Base-by-base conservation (phyloP, 2,329 filamentous ascomycete species). In the Colletotrichum lini region DNA sequence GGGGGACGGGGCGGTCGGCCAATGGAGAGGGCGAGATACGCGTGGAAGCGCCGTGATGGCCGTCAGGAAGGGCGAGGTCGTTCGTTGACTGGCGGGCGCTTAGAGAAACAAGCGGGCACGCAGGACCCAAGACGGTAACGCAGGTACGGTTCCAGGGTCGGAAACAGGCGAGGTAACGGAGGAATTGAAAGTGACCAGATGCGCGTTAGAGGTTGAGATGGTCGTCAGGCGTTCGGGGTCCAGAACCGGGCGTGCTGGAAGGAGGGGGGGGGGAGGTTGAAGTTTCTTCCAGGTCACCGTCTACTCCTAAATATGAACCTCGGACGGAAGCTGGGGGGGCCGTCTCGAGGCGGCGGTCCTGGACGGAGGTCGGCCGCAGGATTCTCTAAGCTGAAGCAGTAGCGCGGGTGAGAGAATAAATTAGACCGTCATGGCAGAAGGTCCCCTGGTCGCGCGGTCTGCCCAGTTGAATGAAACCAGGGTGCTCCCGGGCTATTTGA, bases 21-120 rank as follows among this genome's bases (percentile, higher is more conserved):
- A 80, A 80, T 80, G 72, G 67, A 72, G 63, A 23, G 49, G 63
- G 49, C 40, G 38, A 72, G 67, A 62, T 50, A 70, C 65, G 30
- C 49, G 58, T 73, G 74, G 77, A 80, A 79, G 78, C 78, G 78
- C 78, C 77, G 79, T 78, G 76, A 74, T 76, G 75, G 72, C 67
- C 62, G 73, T 74, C 50, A 40, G 70, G 62, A 65, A 63, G 70
- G 21, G 61, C 54, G 58, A 65, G 58, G 71, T 73, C 73, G 65
- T 65, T 49, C 21, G 59, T 38, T 77, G 71, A 77, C 73, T 79
- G 78, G 77, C 72, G 75, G 75, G 79, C 79, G 79, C 78, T 80
- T 80, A 79, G 72, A 57, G 63, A 74, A 73, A 74, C 72, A 73
- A 72, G 54, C 67, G 70, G 66, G 54, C 30, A 58, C 52, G 70